phyloP scores from a whole-genome alignment of 129 eudicot genomes.

The carrot (Daucus carota) region DNA sequence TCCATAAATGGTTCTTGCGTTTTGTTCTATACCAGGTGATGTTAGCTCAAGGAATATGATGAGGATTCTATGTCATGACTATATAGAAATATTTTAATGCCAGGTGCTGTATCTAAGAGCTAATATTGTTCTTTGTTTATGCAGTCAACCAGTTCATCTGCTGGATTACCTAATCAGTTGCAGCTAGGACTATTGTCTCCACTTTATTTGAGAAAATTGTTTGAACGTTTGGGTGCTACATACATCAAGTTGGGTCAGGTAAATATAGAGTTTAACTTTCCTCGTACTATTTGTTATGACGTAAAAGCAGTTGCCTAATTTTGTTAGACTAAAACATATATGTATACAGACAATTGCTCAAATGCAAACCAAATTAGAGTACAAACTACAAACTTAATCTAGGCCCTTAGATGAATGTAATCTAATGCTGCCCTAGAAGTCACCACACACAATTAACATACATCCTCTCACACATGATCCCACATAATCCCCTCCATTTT shows the following conservation, averaged over 20 bases:
- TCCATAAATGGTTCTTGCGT: too few species aligned
- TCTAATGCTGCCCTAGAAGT: too few species aligned
- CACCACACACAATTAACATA: too few species aligned
- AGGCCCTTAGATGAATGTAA: too few species aligned
- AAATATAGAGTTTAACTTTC: conserved; percentile 21
- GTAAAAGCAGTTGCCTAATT: not conserved
- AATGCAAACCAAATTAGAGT: too few species aligned
- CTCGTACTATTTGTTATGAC: not conserved
- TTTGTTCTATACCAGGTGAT: not conserved
- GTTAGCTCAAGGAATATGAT: not conserved
- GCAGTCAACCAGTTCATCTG: conserved; percentile 58
- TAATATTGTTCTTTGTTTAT: conserved; percentile 14
- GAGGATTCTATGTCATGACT: not conserved
- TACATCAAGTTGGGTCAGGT: conserved; percentile 98
- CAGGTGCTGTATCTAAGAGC: too few species aligned
- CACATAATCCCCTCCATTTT: too few species aligned
- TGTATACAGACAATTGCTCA: too few species aligned
- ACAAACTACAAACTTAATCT: too few species aligned
- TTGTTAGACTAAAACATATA: not conserved
- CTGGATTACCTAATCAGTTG: conserved; percentile 51
- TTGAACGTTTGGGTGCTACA: conserved; percentile 96
- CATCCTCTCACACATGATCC: too few species aligned
- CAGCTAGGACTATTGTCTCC: conserved; percentile 96
- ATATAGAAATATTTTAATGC: too few species aligned
- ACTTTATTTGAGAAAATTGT: conserved; percentile 70